A percentile compares a stretch with the other conserved stretches of the same genome.
phyloP scores from a whole-genome alignment of 2,329 filamentous ascomycete genomes.

The Sclerotinia minor region DNA sequence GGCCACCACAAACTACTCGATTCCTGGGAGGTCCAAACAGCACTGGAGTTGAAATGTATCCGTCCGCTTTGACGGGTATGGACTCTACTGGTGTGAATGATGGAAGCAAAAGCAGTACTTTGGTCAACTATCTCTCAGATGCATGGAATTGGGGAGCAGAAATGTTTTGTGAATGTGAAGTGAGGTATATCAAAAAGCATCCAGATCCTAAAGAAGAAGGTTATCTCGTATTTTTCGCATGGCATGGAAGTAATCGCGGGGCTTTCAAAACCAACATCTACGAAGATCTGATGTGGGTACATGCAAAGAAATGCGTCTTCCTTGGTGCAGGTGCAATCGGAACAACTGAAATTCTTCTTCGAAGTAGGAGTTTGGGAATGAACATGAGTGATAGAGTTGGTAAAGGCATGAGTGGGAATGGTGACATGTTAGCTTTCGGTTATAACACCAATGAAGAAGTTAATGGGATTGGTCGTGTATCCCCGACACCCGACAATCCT shows the following conservation, averaged over 20 bases:
- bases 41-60: constrained; percentile 63
- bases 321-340: constrained; percentile 65
- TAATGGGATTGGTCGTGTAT: constrained; percentile 55
- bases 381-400: constrained; percentile 58
- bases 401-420: constrained; percentile 64
- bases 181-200: constrained; percentile 60
- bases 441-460: constrained; percentile 60
- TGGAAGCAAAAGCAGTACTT: constrained; percentile 64
- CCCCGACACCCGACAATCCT: constrained; percentile 53
- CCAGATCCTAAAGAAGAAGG: constrained; percentile 49
- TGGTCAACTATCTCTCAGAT: constrained; percentile 67
- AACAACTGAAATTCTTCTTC: constrained; percentile 64
- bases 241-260: constrained; percentile 60
- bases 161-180: constrained; percentile 69
- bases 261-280: constrained; percentile 56
- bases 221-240: constrained; percentile 64
- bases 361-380: constrained; percentile 60
- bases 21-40: constrained; percentile 62
- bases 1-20: constrained; percentile 61
- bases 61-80: constrained; percentile 60
- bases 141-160: constrained; percentile 73
- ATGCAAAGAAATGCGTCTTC: constrained; percentile 64
- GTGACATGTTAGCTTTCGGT: constrained; percentile 64
- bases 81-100: constrained; percentile 67
- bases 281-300: constrained; percentile 65